Percentiles rank a stretch among this genome's conserved stretches.
Evolutionary conservation across 164 flowering plant genomes (phyloP).

Genomic region (Litsea cubeba): DNA sequence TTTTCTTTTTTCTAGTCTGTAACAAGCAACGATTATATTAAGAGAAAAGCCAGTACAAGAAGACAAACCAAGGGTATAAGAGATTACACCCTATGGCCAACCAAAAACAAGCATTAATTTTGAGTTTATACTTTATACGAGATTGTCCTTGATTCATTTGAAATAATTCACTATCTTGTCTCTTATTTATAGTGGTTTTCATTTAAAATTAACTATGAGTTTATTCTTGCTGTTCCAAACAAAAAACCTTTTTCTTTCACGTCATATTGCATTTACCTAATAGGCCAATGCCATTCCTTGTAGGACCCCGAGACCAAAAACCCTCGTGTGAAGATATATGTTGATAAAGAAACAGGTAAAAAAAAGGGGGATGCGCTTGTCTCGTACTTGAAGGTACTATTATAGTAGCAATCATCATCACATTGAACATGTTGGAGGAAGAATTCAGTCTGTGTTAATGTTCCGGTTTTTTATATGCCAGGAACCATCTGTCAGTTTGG

Average conservation of each 20-base stretch:
- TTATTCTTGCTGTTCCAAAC: too few species aligned
- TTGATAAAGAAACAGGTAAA: slow-evolving; percentile 83
- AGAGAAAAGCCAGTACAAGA: too few species aligned
- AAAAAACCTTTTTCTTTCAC: neutral
- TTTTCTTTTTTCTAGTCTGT: too few species aligned
- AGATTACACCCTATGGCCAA: too few species aligned
- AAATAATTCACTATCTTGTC: neutral
- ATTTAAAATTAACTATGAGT: neutral
- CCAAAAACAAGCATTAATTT: too few species aligned
- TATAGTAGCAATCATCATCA: neutral
- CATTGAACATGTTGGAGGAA: neutral
- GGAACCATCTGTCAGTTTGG: slow-evolving; percentile 95
- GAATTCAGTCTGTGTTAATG: neutral
- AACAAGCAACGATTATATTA: too few species aligned
- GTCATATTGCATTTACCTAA: slow-evolving; percentile 10
- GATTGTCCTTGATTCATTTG: neutral
- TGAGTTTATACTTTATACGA: too few species aligned
- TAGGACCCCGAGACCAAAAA: slow-evolving; percentile 92
- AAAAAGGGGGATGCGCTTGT: slow-evolving; percentile 94
- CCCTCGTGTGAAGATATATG: slow-evolving; percentile 90
- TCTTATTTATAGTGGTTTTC: neutral
- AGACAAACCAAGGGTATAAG: too few species aligned
- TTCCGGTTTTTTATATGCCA: slow-evolving; percentile 11
- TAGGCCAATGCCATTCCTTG: slow-evolving; percentile 1
- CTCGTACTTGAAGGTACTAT: slow-evolving; percentile 76